Base-by-base conservation (phyloP, 1,139 yeast species). In the Blastobotrys niveus region DNA sequence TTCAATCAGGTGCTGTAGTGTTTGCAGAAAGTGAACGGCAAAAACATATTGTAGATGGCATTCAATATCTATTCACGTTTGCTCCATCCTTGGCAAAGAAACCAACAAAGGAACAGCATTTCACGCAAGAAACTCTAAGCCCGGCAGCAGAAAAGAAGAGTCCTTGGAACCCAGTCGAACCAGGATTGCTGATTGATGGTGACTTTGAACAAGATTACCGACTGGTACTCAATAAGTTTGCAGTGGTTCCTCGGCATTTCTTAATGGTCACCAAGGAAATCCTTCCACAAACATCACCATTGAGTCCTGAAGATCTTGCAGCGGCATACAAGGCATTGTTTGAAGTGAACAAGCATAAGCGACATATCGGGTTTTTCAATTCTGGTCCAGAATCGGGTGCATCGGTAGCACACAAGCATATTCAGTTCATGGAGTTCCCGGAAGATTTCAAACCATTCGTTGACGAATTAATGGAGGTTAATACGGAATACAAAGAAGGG, bases 321-420 rank as follows among this genome's bases (percentile, higher is more conserved):
- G 77, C 80, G 0, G 70, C 83, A 3, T 77, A 75, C 60, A 61
- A 74, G 3, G 67, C 84, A 19, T 66, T 89, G 48, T 63, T 62
- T 37, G 51, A 68, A 18, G 62, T 59, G 7, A 62, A 67, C 40
- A 73, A 53, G 9, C 63, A 61, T 22, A 63, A 62, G 8, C 69
- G 73, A 50, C 76, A 74, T 73, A 71, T 89, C 63, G 91, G 87
- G 0, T 89, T 91, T 63, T 91, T 78, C 72, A 91, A 91, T 62
- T 80, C 88, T 60, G 97, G 97, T 3, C 78, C 79, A 21, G 73
- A 79, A 55, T 80, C 94, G 53, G 98, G 97, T 1, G 95, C 96
- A 7, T 86, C 96, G 0, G 93, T 88, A 57, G 82, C 87, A 40
- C 98, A 91, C 66, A 86, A 86, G 58, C 98, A 91, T 65, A 65